Percentiles rank a stretch among this genome's conserved stretches.
These are phyloP conservation scores for Melastoma candidum DNA, from an alignment of 441 rosid species.

Conservation along the genomic window DNA sequence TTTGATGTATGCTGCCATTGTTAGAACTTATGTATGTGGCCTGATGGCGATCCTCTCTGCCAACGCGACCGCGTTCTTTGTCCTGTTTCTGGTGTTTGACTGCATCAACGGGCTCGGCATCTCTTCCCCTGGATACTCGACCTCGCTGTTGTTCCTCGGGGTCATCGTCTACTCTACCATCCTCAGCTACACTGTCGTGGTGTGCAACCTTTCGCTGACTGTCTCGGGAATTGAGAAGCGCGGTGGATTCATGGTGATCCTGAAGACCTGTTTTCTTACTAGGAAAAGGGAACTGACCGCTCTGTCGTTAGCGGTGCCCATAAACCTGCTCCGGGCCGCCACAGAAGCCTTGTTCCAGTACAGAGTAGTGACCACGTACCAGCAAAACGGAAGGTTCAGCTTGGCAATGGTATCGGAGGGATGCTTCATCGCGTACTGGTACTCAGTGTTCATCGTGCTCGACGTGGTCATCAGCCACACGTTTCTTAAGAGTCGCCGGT, in stretches of 20 bases:
- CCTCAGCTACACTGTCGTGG: conserved; percentile 50
- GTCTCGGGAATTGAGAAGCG: conserved; percentile 38
- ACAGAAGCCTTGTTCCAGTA: conserved; percentile 61
- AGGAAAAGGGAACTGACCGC: conserved; percentile 53
- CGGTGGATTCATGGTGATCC: conserved; percentile 44
- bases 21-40: too few species aligned
- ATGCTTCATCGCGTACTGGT: conserved; percentile 47
- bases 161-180: conserved; percentile 57
- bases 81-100: conserved; percentile 14
- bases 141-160: conserved; percentile 35
- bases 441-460: conserved; percentile 52
- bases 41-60: too few species aligned
- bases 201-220: conserved; percentile 58
- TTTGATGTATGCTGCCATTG: too few species aligned
- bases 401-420: conserved; percentile 36
- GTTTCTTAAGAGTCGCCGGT: conserved; percentile 48
- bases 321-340: conserved; percentile 40
- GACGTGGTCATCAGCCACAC: conserved; percentile 42
- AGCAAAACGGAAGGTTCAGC: conserved; percentile 13
- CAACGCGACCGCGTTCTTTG: too few species aligned
- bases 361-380: conserved; percentile 30
- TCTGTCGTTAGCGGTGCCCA: conserved; percentile 48
- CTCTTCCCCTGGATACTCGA: conserved; percentile 22
- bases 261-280: conserved; percentile 47
- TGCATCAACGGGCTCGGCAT: conserved; percentile 32